These are phyloP conservation scores for Neurospora sublineolata DNA, from an alignment of 495 filamentous ascomycete genomes.

Conservation along the genomic window DNA sequence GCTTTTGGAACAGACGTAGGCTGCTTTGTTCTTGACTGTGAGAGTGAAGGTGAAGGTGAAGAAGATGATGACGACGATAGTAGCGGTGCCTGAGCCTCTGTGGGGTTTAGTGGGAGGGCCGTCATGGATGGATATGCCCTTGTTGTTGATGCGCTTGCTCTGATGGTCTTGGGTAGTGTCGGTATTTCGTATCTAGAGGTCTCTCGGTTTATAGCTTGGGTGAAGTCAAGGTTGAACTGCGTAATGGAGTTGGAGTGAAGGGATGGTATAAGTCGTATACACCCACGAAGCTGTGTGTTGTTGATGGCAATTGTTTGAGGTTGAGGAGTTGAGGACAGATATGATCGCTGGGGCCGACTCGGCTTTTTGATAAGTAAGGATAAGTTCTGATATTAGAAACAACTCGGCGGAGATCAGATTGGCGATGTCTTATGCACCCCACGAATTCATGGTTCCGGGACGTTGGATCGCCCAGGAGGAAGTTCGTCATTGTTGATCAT, in stretches of 20 bases:
- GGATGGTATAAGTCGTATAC: neutral
- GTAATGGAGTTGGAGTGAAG: neutral
- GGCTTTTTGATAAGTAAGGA: neutral
- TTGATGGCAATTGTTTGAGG: neutral
- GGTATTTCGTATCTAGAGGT: neutral
- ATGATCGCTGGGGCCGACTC: neutral
- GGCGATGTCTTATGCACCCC: neutral
- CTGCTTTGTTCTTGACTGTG: neutral
- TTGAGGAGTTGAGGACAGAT: neutral
- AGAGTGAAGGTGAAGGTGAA: neutral
- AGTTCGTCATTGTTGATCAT: conserved; percentile 10
- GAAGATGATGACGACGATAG: neutral
- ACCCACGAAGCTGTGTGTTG: neutral
- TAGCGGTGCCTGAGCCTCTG: neutral
- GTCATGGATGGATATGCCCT: neutral
- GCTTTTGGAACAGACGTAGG: neutral
- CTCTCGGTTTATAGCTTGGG: neutral
- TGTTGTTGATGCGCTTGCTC: neutral
- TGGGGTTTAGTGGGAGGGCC: neutral
- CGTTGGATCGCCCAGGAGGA: neutral
- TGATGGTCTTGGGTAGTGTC: neutral
- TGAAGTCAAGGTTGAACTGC: neutral
- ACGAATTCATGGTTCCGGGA: neutral
- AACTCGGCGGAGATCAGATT: neutral
- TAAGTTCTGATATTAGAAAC: neutral